phyloP scores from a whole-genome alignment of 148 eudicot species.

The Rhododendron vialii region DNA sequence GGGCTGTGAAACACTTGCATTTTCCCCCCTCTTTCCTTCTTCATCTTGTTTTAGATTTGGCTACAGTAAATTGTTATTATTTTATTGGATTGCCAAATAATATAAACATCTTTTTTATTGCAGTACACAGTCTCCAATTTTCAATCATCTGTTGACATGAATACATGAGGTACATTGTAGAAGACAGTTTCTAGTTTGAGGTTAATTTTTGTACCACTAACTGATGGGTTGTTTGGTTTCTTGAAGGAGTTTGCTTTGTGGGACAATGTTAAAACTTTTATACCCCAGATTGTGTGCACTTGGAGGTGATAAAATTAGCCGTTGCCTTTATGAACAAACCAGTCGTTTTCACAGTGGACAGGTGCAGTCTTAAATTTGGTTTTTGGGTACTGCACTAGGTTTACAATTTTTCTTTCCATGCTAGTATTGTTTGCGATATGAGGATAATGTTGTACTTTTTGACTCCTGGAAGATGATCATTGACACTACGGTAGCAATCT shows the following conservation, averaged over 20 bases:
- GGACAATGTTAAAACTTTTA: constrained; percentile 41
- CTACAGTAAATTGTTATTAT: background rate
- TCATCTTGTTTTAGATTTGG: background rate
- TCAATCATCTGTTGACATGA: no score
- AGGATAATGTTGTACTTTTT: background rate
- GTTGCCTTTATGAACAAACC: constrained; percentile 24
- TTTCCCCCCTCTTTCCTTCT: background rate
- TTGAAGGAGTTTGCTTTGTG: constrained; percentile 4
- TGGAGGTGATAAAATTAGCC: constrained; percentile 32
- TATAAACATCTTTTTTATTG: background rate
- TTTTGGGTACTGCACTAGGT: background rate
- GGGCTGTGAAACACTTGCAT: background rate
- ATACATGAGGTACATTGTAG: no score
- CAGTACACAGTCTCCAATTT: background rate
- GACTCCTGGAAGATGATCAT: background rate
- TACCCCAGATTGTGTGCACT: constrained; percentile 18
- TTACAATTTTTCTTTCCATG: background rate
- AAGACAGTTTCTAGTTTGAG: background rate
- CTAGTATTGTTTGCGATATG: background rate
- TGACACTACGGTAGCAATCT: background rate
- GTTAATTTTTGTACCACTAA: background rate
- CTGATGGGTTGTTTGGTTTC: background rate
- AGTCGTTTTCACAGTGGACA: constrained; percentile 41
- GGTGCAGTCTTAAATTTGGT: constrained; percentile 26
- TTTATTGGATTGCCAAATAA: background rate